phyloP scores from a whole-genome alignment of 148 eudicot genomes.

The Dianthus caryophyllus region DNA sequence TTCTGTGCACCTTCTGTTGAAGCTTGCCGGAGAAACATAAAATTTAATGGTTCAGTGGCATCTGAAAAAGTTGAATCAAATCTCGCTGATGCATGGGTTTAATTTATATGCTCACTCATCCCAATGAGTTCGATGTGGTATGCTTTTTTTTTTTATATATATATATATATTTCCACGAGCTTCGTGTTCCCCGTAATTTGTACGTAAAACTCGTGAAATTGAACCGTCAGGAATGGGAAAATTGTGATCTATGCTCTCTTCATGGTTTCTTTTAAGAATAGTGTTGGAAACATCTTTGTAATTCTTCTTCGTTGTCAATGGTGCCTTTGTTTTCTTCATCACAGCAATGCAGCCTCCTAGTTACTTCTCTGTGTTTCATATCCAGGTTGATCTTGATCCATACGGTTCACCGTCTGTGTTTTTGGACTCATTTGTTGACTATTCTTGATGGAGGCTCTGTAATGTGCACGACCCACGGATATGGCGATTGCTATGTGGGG shows the following conservation, averaged over 20 bases:
- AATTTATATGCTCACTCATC: constrained; percentile 97
- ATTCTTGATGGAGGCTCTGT: constrained; percentile 86
- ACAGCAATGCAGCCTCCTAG: background rate
- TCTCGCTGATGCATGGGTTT: constrained; percentile 89
- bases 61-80: constrained; percentile 85
- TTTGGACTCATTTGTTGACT: constrained; percentile 88
- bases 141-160: no score
- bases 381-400: constrained; percentile 99
- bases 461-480: constrained; percentile 99
- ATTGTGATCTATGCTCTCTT: background rate
- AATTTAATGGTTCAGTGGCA: constrained; percentile 92
- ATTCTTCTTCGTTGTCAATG: no score
- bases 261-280: background rate
- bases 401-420: constrained; percentile 97
- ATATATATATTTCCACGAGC: background rate
- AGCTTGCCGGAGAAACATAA: constrained; percentile 90
- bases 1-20: constrained; percentile 75
- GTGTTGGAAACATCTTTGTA: no score
- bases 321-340: constrained; percentile 1
- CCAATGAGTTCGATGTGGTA: constrained; percentile 98
- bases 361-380: background rate
- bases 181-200: background rate
- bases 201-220: background rate
- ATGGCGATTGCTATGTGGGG: constrained; percentile 98
- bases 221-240: background rate